Base-by-base conservation (phyloP, 306 rosid genomes). In the Oemleria cerasiformis region DNA sequence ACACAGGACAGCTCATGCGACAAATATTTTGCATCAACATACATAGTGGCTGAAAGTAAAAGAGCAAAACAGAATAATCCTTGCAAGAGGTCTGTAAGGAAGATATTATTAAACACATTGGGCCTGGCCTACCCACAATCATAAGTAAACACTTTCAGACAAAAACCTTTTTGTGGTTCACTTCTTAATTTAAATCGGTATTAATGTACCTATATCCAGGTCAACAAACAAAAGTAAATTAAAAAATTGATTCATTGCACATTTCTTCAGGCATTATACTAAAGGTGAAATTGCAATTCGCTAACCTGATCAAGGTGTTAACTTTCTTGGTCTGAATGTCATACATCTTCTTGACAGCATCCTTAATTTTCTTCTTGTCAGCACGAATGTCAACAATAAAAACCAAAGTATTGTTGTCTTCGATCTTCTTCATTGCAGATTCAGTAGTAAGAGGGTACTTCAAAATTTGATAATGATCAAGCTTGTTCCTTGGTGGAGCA, bases 271-370 rank as follows among this genome's bases (percentile, higher is more conserved):
- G 60, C 38, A 55, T 21, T 21, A 55, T 21, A 20, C 61, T 55
- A 56, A 21, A 21, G 7, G 21, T 7, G 21, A 55, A 55, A 55
- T 55, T 21, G 61, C 16, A 55, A 55, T 19, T 58, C 5, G 45
- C 84, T 68, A 56, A 89, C 97, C 96, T 92, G 87, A 89, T 92
- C 86, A 92, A 73, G 59, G 97, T 89, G 73, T 92, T 89, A 51
- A 92, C 96, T 80, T 92, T 92, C 90, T 87, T 92, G 12, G 97
- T 81, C 73, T 89, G 97, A 70, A 92, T 89, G 64, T 92, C 97
- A 1, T 89, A 92, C 97, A 92, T 88, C 74, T 92, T 92, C 79
- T 86, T 89, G 20, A 92, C 96, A 0, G 96, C 96, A 75, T 82
- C 87, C 85, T 92, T 92, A 2, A 92, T 92, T 88, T 89, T 92